Conservation (phyloP, 2,329 filamentous ascomycete species). For the Botrytis hyacinthi region DNA sequence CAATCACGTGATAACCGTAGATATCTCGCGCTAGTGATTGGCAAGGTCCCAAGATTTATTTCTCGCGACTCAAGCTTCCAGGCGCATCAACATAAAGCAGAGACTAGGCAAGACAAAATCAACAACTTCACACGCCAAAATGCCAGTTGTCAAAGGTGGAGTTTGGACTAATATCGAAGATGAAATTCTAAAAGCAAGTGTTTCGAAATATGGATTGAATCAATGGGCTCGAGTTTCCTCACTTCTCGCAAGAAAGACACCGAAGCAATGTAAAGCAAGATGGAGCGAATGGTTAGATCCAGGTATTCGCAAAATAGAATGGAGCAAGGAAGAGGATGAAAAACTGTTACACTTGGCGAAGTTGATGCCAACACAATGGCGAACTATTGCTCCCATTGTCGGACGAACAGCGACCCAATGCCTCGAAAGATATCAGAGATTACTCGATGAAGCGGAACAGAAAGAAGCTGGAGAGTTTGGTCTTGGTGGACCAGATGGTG, state of each 20-base stretch:
- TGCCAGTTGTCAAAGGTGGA: constrained; percentile 73
- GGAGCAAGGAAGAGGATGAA: constrained; percentile 98
- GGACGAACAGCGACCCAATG: constrained; percentile 96
- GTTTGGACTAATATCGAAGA: constrained; percentile 81
- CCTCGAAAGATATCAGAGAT: constrained; percentile 92
- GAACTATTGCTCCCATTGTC: constrained; percentile 95
- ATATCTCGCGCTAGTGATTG: constrained; percentile 8
- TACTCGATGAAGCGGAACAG: constrained; percentile 93
- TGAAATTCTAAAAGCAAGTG: constrained; percentile 86
- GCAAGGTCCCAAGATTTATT: constrained; percentile 20
- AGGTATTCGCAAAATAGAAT: constrained; percentile 97
- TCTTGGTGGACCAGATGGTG: constrained; percentile 80
- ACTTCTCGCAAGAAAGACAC: constrained; percentile 91
- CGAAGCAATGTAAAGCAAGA: constrained; percentile 98
- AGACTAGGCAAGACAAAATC: constrained; percentile 15
- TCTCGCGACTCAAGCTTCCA: constrained; percentile 18
- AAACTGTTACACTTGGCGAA: constrained; percentile 95
- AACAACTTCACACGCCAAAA: constrained; percentile 41
- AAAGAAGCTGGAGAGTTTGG: constrained; percentile 78
- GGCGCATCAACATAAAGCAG: constrained; percentile 6
- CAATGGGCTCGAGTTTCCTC: constrained; percentile 99
- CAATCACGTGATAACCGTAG: neutral
- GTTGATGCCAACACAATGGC: constrained; percentile 98
- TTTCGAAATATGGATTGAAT: constrained; percentile 92
- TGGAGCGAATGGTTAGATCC: constrained; percentile 99